phyloP scores from a whole-genome alignment of 2,329 filamentous ascomycete genomes.

The Lasiodiplodia hormozganensis region DNA sequence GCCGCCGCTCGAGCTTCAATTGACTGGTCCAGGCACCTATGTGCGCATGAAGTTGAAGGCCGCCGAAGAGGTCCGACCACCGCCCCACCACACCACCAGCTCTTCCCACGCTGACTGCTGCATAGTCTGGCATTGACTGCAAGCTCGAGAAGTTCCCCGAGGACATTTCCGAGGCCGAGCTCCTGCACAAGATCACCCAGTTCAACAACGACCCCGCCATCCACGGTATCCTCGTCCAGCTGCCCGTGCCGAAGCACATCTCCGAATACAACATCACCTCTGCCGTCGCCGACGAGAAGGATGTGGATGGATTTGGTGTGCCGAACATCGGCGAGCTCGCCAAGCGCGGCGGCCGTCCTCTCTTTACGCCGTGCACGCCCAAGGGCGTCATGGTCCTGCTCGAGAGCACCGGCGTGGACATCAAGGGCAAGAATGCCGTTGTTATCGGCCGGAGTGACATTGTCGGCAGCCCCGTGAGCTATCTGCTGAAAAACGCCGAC shows the following conservation, averaged over 20 bases:
- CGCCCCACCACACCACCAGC: not conserved
- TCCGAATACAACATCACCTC: constrained; percentile 91
- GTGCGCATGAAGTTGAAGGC: constrained; percentile 99
- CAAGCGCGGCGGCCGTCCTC: constrained; percentile 87
- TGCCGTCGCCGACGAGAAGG: constrained; percentile 89
- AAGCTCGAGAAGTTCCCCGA: constrained; percentile 85
- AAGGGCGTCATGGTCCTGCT: constrained; percentile 96
- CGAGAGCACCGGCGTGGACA: constrained; percentile 79
- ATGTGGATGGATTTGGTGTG: constrained; percentile 96
- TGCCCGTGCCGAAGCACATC: constrained; percentile 87
- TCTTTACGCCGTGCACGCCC: constrained; percentile 94
- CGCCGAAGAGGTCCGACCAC: constrained; percentile 74
- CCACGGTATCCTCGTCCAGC: constrained; percentile 91
- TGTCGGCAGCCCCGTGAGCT: constrained; percentile 95
- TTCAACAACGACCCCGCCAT: constrained; percentile 88
- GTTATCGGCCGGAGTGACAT: constrained; percentile 96
- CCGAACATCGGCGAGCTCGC: constrained; percentile 95
- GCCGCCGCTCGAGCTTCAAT: constrained; percentile 32
- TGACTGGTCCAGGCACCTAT: constrained; percentile 76
- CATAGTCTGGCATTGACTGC: constrained; percentile 87
- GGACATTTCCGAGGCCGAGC: constrained; percentile 80
- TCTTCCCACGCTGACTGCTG: constrained; percentile 15
- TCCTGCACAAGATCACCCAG: constrained; percentile 79
- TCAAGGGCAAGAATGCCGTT: constrained; percentile 90
- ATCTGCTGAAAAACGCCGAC: constrained; percentile 91